Conservation (phyloP, 441 rosid species). For the Monsonia emarginata region DNA sequence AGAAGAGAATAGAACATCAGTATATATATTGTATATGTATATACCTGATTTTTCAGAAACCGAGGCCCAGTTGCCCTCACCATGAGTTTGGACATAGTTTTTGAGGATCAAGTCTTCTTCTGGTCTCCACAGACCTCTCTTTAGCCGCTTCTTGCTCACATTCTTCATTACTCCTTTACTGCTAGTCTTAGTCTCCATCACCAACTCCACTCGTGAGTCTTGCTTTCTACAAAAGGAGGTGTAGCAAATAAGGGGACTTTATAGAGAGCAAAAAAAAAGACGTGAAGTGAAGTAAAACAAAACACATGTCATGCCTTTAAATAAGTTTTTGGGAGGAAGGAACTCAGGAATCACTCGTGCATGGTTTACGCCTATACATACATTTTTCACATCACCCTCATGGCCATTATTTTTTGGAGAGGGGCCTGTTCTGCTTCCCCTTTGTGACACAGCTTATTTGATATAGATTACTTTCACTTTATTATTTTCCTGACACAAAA, state of each 20-base stretch:
- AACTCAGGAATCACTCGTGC: background rate
- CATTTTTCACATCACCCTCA: no score
- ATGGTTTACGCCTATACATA: background rate
- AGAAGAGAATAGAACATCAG: background rate
- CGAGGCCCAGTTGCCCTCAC: slow-evolving; percentile 59
- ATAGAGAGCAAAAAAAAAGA: background rate
- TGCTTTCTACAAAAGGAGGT: background rate
- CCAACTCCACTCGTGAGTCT: background rate
- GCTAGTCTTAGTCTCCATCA: background rate
- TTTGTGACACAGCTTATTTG: background rate
- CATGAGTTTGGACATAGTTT: slow-evolving; percentile 45
- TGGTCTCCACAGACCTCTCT: slow-evolving; percentile 55
- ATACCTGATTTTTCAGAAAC: slow-evolving; percentile 50
- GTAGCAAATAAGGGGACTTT: background rate
- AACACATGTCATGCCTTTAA: background rate
- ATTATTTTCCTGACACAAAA: background rate
- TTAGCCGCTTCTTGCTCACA: slow-evolving; percentile 4
- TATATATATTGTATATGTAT: background rate
- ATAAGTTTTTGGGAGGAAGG: background rate
- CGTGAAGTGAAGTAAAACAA: background rate
- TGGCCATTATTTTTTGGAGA: no score
- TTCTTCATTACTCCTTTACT: background rate
- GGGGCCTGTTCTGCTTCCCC: background rate
- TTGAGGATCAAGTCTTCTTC: slow-evolving; percentile 49
- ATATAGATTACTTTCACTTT: background rate